Base-by-base conservation (phyloP, 1,284 basidiomycete genomes). In the Ceratobasidium sp. region DNA sequence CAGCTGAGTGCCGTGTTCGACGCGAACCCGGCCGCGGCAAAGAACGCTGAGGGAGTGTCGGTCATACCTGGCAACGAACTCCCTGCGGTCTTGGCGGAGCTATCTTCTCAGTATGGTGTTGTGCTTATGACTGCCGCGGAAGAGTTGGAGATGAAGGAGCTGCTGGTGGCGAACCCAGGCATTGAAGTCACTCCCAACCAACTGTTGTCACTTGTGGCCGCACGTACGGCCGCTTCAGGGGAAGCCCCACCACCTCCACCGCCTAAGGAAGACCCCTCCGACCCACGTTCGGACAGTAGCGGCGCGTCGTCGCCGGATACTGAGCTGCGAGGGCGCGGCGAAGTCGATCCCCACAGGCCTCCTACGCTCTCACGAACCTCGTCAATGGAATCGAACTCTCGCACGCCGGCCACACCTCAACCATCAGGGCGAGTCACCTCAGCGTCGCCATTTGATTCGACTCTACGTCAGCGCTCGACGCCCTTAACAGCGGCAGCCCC, bases 161-260 rank as follows among this genome's bases (percentile, higher is more conserved):
- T 93, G 60, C 82, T 92, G 72, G 85, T 84, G 19, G 82, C 81
- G 62, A 89, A 90, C 78, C 90, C 90, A 0, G 90, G 86, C 24
- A 84, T 93, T 62, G 86, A 89, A 80, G 89, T 91, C 27, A 92
- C 90, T 0, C 91, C 92, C 0, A 84, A 87, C 69, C 85, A 91
- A 19, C 84, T 93, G 4, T 83, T 93, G 17, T 83, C 86, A 24
- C 89, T 93, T 78, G 86, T 93, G 47, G 90, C 90, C 0, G 85
- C 86, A 79, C 87, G 88, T 78, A 90, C 90, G 0, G 64, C 77
- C 9, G 59, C n/a, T 9, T 29, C 71, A 33, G 41, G 22, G 27
- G 59, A 51, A 15, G 47, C 33, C 62, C 62, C 62, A 24, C 9
- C 87, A 85, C 74, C 79, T 83, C 53, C 86, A 84, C 77, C 87